Conservation (phyloP, 345 rosid genomes). For the Rhizophora apiculata region DNA sequence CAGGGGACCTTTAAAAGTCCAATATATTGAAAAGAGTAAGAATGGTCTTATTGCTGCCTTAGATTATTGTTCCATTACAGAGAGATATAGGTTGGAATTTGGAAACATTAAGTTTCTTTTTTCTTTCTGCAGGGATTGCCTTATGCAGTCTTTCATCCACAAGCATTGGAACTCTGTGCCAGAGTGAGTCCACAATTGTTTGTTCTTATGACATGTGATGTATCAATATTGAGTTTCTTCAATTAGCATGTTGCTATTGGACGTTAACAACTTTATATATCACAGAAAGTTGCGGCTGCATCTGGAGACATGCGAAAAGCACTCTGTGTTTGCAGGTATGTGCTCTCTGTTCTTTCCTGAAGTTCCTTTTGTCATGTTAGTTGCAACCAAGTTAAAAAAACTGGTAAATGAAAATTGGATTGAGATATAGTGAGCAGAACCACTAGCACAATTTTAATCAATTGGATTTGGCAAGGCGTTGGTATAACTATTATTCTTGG, state of each 20-base stretch:
- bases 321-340: conserved; percentile 72
- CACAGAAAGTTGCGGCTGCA: conserved; percentile 90
- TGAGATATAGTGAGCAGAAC: too few relatives aligned
- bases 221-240: conserved; percentile 5
- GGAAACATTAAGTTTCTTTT: conserved; percentile 8
- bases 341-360: background rate
- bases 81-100: background rate
- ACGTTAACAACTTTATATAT: conserved; percentile 16
- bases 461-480: background rate
- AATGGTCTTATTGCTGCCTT: background rate
- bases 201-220: background rate
- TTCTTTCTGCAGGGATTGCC: conserved; percentile 54
- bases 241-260: conserved; percentile 3
- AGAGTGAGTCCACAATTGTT: conserved; percentile 56
- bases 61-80: background rate
- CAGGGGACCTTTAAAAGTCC: too few relatives aligned
- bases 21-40: background rate
- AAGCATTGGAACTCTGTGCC: conserved; percentile 90
- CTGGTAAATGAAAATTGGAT: background rate
- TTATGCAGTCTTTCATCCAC: conserved; percentile 57
- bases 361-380: background rate
- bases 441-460: background rate
- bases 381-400: background rate
- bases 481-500: background rate
- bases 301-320: conserved; percentile 98